Base-by-base conservation (phyloP, 148 eudicot genomes). In the Euryodendron excelsum region DNA sequence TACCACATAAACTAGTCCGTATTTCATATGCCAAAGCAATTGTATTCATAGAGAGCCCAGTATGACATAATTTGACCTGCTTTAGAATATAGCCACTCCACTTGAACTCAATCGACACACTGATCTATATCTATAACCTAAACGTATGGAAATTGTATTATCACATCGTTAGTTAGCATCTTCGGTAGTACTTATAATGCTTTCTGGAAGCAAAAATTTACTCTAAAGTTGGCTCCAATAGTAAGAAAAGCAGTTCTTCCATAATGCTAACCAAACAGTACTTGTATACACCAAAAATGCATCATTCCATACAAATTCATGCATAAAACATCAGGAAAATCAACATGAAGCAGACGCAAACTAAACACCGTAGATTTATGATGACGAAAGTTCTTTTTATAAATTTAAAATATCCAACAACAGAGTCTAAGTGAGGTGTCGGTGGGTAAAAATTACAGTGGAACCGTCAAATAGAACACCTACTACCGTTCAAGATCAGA, bases 401-500 rank as follows among this genome's bases (percentile, higher is more conserved):
- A n/a, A n/a, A n/a, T n/a, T n/a, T n/a, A n/a, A n/a, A n/a, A n/a
- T n/a, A n/a, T n/a, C n/a, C n/a, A n/a, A n/a, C n/a, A n/a, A n/a
- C n/a, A n/a, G n/a, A n/a, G n/a, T n/a, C n/a, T n/a, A n/a, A n/a
- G n/a, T n/a, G n/a, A n/a, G n/a, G n/a, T n/a, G n/a, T n/a, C n/a
- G n/a, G n/a, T n/a, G 4, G 6, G 25, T 44, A 58, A 41, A 30
- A 17, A 21, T 28, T 12, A 28, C 30, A 73, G 1, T 1, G 64
- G n/a, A n/a, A n/a, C n/a, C n/a, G n/a, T n/a, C n/a, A n/a, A n/a
- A n/a, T n/a, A n/a, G n/a, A n/a, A 36, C 36, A 31, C 11, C 13
- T 25, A 28, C 58, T 17, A 60, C 59, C 63, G 74, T 75, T 21
- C 74, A 75, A 84, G 52, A 58, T 75, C 82, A 87, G 90, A 87